Base-by-base conservation (phyloP, 805 yeast species). In the Nakazawaea holstii region DNA sequence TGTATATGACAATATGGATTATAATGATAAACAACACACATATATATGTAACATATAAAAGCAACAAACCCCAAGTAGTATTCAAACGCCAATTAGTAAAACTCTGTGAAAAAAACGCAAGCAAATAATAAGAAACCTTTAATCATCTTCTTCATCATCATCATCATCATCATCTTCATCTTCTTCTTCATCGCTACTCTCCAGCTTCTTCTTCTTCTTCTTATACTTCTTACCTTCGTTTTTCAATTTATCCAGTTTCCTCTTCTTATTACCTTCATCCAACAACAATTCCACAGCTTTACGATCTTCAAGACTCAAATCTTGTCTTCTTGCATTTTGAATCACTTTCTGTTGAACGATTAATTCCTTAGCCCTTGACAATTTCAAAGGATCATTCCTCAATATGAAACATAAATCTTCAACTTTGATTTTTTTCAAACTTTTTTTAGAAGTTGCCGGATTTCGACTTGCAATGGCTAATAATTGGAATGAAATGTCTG, bases 371-470 rank as follows among this genome's bases (percentile, higher is more conserved):
- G 84, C 76, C 62, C 92, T 77, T 2, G 87, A 88, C 11, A 83
- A 69, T 57, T 85, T 85, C 11, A 76, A 67, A 2, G 82, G 79
- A 56, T 85, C 92, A 46, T 73, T 74, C 39, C 90, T 65, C 44
- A 86, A 61, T 0, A 84, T 87, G 62, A 83, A 85, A 59, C 77
- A 80, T 65, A 85, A 79, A 57, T 85, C 91, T 38, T 84, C 90
- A 14, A 84, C 79, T 53, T 79, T 80, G 53, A 85, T 72, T 62
- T 84, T 85, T 79, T 53, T 76, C 75, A 53, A 78, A 66, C 66
- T 88, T 70, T 69, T 38, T 31, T 29, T 30, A 35, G 38, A 35
- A 35, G n/a, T 28, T 27, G 28, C 13, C 10, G 35, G 10, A 20
- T 26, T 39, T 13, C 42, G 28, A 20, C 28, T 36, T 24, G 40